phyloP scores from a whole-genome alignment of 139 green algal genomes.

The Chlorella sorokiniana region DNA sequence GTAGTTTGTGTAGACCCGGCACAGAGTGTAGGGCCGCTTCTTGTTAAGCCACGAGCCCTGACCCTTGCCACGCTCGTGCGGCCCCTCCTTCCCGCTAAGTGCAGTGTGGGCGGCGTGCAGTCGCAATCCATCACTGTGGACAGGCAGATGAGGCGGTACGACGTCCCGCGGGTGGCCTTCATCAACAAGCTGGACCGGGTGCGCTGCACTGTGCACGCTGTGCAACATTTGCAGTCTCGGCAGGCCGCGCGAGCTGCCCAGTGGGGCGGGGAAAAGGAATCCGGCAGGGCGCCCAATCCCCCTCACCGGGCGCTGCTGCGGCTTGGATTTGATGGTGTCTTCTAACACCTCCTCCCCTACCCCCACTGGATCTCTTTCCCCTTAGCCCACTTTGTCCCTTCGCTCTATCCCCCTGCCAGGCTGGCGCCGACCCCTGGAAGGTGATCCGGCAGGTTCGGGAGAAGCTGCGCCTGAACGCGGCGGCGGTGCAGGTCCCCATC shows the following conservation, averaged over 20 bases:
- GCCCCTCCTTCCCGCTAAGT: constrained; percentile 15
- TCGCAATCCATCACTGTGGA: constrained; percentile 96
- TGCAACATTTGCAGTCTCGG: constrained; percentile 21
- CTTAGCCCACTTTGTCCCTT: not conserved
- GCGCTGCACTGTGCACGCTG: no score
- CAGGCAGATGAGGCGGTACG: constrained; percentile 94
- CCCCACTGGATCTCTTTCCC: not conserved
- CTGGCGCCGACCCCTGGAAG: constrained; percentile 83
- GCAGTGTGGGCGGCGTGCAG: constrained; percentile 90
- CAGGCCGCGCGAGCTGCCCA: no score
- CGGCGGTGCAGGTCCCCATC: constrained; percentile 92
- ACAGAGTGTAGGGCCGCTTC: no score
- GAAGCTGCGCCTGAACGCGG: constrained; percentile 90
- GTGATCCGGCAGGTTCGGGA: constrained; percentile 80
- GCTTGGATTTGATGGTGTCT: no score
- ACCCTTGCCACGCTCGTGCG: not conserved
- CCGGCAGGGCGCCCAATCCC: no score
- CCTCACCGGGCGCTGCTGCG: no score
- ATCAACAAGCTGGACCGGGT: constrained; percentile 95
- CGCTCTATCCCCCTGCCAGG: not conserved
- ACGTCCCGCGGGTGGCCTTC: constrained; percentile 90
- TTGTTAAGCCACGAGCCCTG: not conserved
- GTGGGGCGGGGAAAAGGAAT: no score
- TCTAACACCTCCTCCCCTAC: not conserved
- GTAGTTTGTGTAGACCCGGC: no score